phyloP scores from a whole-genome alignment of 2,329 filamentous ascomycete genomes.

The Daldinia sp. region DNA sequence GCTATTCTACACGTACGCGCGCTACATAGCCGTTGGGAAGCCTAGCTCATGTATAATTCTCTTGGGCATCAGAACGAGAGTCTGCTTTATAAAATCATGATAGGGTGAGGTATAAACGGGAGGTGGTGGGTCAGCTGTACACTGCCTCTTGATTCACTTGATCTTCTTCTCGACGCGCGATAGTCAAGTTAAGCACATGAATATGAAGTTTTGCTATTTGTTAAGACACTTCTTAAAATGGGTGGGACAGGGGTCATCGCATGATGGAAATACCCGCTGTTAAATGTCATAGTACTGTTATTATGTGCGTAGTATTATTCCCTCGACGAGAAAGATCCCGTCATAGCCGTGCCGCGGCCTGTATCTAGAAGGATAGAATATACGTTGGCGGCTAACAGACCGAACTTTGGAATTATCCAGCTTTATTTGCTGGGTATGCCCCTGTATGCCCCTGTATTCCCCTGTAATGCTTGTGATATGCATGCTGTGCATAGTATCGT shows the following conservation, averaged over 20 bases:
- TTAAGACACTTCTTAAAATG: not conserved
- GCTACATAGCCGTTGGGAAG: not conserved
- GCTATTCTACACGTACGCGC: not conserved
- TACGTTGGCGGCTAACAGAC: conserved; percentile 28
- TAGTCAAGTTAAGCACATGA: not conserved
- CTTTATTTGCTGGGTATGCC: not conserved
- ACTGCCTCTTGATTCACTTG: not conserved
- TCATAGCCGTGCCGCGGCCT: conserved; percentile 13
- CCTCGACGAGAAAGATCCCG: conserved; percentile 1
- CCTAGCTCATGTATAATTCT: conserved; percentile 5
- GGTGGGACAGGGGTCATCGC: conserved; percentile 6
- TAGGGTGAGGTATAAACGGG: not conserved
- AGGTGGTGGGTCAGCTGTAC: not conserved
- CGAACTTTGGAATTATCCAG: conserved; percentile 13
- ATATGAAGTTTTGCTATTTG: not conserved
- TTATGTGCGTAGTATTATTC: too few species aligned
- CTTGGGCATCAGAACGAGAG: not conserved
- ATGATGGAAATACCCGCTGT: not conserved
- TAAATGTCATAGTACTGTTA: not conserved
- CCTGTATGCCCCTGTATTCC: conserved; percentile 3
- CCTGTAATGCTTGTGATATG: conserved; percentile 15
- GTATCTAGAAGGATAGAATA: not conserved
- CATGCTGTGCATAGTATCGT: conserved; percentile 17
- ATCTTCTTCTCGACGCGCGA: not conserved
- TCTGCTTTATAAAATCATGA: not conserved